Evolutionary conservation across 2,329 filamentous ascomycete species (phyloP).

Genomic region (Diaporthe vexans): DNA sequence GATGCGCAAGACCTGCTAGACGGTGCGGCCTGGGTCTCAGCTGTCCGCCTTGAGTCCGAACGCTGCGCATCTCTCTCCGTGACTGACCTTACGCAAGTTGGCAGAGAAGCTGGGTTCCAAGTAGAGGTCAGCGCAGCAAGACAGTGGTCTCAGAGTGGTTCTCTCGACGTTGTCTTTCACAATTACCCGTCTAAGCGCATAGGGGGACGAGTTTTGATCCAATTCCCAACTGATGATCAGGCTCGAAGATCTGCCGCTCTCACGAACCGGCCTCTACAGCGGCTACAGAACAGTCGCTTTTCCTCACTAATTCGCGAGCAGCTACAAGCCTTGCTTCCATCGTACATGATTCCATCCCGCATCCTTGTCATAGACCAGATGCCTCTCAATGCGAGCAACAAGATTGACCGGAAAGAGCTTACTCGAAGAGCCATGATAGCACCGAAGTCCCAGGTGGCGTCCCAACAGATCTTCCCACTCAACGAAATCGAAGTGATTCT

Average conservation of each 20-base stretch:
- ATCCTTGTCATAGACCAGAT: neutral
- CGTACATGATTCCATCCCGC: neutral
- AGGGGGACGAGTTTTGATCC: neutral
- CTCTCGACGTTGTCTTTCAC: neutral
- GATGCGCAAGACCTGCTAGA: neutral
- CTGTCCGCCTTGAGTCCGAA: neutral
- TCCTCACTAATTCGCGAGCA: neutral
- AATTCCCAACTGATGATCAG: neutral
- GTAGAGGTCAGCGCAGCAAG: neutral
- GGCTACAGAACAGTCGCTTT: neutral
- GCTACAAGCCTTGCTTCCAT: neutral
- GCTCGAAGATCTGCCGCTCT: neutral
- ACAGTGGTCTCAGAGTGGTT: neutral
- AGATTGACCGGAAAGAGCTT: neutral
- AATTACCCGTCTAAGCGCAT: neutral
- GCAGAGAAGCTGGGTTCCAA: neutral
- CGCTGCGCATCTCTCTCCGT: neutral
- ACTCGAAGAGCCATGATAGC: neutral
- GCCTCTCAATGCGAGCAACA: neutral
- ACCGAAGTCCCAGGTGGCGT: neutral
- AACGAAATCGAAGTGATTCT: neutral
- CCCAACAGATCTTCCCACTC: neutral
- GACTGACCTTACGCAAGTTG: neutral
- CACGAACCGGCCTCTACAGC: neutral
- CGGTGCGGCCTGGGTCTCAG: neutral